A percentile compares a stretch with the other conserved stretches of the same genome.
These are phyloP conservation scores for Phytophthora sojae DNA, from an alignment of 352 stramenopile genomes.

Conservation along the genomic window DNA sequence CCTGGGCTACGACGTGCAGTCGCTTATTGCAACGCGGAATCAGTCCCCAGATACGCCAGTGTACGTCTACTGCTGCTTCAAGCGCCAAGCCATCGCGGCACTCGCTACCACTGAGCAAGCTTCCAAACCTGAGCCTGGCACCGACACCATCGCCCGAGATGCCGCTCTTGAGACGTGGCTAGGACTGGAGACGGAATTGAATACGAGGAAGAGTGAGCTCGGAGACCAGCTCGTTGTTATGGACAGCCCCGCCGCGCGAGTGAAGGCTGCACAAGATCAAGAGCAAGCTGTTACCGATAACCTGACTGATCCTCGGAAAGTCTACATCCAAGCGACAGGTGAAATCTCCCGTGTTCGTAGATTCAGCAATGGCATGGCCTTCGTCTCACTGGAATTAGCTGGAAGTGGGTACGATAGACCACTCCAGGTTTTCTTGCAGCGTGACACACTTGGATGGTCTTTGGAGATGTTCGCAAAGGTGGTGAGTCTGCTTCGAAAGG, in stretches of 20 bases:
- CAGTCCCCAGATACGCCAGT: conserved; percentile 30
- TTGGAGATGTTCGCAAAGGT: conserved; percentile 34
- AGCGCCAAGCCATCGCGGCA: conserved; percentile 10
- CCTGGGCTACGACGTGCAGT: conserved; percentile 43
- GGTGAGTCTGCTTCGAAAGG: conserved; percentile 43
- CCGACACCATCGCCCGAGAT: conserved; percentile 5
- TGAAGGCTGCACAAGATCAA: conserved; percentile 23
- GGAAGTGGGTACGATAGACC: conserved; percentile 26
- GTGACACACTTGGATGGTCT: conserved; percentile 44
- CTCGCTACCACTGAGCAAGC: neutral
- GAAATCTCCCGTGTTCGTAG: conserved; percentile 48
- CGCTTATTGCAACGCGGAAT: conserved; percentile 28
- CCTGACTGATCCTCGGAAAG: conserved; percentile 2
- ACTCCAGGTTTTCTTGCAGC: conserved; percentile 51
- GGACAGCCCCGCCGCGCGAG: conserved; percentile 19
- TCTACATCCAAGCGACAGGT: conserved; percentile 47
- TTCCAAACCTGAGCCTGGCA: conserved; percentile 2
- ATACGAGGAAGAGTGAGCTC: conserved; percentile 19
- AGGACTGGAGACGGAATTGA: conserved; percentile 25
- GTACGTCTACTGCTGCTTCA: conserved; percentile 54
- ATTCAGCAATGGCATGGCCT: conserved; percentile 60
- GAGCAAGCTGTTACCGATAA: conserved; percentile 20
- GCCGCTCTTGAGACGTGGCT: conserved; percentile 26
- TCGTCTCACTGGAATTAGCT: conserved; percentile 46
- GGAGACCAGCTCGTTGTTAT: conserved; percentile 12